Conservation (phyloP, 2,329 filamentous ascomycete species). For the Fusarium circinatum region DNA sequence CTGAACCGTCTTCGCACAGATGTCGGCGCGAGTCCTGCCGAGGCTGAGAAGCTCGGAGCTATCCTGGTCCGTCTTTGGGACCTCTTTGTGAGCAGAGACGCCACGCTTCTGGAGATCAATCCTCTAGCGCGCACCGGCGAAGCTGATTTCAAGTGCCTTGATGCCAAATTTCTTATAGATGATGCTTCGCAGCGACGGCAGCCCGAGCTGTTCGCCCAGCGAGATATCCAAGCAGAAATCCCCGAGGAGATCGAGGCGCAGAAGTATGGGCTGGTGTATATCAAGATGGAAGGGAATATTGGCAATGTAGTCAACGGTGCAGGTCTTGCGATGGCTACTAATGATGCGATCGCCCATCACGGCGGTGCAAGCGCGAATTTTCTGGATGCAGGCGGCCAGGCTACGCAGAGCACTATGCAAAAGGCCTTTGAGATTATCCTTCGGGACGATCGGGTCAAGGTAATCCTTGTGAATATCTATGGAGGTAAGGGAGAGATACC, state of each 20-base stretch:
- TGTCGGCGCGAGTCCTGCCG: neutral
- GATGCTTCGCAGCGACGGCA: neutral
- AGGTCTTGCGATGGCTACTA: conserved; percentile 7
- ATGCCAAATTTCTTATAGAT: neutral
- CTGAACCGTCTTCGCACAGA: neutral
- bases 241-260: neutral
- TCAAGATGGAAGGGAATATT: conserved; percentile 7
- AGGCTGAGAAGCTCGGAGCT: neutral
- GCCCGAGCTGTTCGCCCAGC: neutral
- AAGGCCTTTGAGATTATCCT: conserved; percentile 16
- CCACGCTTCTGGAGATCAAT: neutral
- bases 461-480: conserved; percentile 4
- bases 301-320: conserved; percentile 6
- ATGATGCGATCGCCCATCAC: conserved; percentile 1
- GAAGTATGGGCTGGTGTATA: neutral
- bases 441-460: neutral
- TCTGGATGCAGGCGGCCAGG: conserved; percentile 1
- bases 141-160: neutral
- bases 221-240: neutral
- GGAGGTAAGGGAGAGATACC: neutral
- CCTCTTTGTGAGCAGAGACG: neutral
- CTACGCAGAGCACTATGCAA: neutral
- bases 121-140: neutral
- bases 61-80: neutral
- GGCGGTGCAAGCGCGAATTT: conserved; percentile 1